Evolutionary conservation across 2,329 filamentous ascomycete species (phyloP).

Genomic region (Arthrobotrys sphaeroides): DNA sequence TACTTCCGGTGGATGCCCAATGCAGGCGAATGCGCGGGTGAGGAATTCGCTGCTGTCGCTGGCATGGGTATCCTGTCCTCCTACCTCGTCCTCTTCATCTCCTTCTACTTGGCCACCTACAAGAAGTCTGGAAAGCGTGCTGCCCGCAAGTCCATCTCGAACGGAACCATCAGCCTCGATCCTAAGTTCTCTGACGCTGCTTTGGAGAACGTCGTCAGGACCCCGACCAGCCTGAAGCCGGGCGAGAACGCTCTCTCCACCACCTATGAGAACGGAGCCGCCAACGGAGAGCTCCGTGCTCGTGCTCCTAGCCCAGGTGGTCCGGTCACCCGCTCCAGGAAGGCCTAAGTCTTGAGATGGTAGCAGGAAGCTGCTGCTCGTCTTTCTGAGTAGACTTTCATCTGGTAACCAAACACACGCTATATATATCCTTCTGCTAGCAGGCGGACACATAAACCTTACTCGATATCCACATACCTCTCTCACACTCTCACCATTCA

Average conservation of each 20-base stretch:
- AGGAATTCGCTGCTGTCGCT: slow-evolving; percentile 94
- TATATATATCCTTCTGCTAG: neutral
- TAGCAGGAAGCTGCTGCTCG: neutral
- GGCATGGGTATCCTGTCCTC: slow-evolving; percentile 92
- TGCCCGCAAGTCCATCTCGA: slow-evolving; percentile 77
- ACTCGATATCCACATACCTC: slow-evolving; percentile 1
- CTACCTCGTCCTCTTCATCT: slow-evolving; percentile 98
- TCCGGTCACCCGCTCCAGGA: slow-evolving; percentile 73
- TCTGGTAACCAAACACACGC: neutral
- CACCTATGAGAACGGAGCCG: slow-evolving; percentile 60
- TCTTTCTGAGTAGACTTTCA: neutral
- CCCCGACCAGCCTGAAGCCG: slow-evolving; percentile 59
- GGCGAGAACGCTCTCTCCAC: slow-evolving; percentile 64
- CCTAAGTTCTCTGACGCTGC: slow-evolving; percentile 77
- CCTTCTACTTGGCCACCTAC: slow-evolving; percentile 98
- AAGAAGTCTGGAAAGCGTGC: slow-evolving; percentile 82
- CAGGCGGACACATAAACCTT: slow-evolving; percentile 4
- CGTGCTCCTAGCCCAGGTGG: slow-evolving; percentile 65
- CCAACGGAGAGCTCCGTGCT: slow-evolving; percentile 60
- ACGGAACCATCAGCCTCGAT: slow-evolving; percentile 77
- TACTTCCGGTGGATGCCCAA: slow-evolving; percentile 90
- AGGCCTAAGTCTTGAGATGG: slow-evolving; percentile 67
- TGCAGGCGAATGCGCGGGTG: slow-evolving; percentile 84
- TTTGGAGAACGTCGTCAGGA: slow-evolving; percentile 63
- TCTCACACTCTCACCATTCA: slow-evolving; percentile 2